These are phyloP conservation scores for Paspalum vaginatum DNA, from an alignment of 176 grass and related monocot genomes.

Conservation along the genomic window DNA sequence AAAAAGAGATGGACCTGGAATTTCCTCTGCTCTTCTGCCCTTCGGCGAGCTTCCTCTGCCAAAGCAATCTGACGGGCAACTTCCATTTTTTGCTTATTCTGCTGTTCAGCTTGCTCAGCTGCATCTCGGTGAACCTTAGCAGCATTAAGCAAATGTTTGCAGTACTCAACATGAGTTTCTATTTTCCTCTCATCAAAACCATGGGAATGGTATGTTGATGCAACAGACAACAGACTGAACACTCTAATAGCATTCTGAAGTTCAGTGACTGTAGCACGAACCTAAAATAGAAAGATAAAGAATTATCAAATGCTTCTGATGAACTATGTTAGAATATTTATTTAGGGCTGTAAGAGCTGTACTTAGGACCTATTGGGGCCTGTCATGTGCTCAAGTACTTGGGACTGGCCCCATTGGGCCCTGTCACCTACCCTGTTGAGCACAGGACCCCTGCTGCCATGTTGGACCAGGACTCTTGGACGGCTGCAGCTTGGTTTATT, in stretches of 20 bases:
- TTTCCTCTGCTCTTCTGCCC: slow-evolving; percentile 94
- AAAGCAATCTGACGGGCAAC: slow-evolving; percentile 92
- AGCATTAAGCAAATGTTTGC: slow-evolving; percentile 92
- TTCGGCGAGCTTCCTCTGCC: slow-evolving; percentile 91
- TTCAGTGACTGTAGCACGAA: slow-evolving; percentile 82
- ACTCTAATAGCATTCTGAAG: slow-evolving; percentile 92
- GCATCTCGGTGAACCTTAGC: slow-evolving; percentile 95
- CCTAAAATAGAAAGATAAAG: slow-evolving; percentile 42
- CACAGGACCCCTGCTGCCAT: no score
- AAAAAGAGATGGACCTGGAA: slow-evolving; percentile 60
- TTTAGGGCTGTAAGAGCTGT: no score
- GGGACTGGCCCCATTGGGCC: no score
- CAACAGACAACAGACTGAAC: slow-evolving; percentile 77
- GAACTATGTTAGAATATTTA: not conserved
- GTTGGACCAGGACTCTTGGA: no score
- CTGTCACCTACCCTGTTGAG: no score
- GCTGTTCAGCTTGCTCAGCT: slow-evolving; percentile 89
- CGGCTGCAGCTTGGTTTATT: no score
- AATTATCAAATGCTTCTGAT: slow-evolving; percentile 8
- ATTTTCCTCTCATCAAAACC: slow-evolving; percentile 99
- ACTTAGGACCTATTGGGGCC: no score
- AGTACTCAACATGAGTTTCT: slow-evolving; percentile 94
- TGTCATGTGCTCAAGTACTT: no score
- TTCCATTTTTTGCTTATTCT: slow-evolving; percentile 89
- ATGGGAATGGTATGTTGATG: slow-evolving; percentile 81